Evolutionary conservation across 768 basidiomycete genomes (phyloP).

Genomic region (Saitozyma sp.): DNA sequence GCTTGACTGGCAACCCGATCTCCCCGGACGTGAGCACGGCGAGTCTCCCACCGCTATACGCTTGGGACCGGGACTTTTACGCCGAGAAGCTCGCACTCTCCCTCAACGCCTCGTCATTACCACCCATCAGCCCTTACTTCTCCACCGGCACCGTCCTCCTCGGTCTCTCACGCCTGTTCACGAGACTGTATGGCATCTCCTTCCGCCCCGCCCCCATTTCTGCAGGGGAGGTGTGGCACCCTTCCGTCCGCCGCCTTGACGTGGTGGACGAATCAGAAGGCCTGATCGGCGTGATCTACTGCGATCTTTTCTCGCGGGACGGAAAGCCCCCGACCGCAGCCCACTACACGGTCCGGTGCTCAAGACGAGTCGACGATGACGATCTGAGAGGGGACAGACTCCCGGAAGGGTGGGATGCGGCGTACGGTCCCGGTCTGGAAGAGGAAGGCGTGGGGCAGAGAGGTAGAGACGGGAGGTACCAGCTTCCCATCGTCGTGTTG

Average conservation of each 20-base stretch:
- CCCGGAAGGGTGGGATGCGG: constrained; percentile 27
- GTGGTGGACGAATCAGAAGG: constrained; percentile 88
- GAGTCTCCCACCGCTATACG: constrained; percentile 64
- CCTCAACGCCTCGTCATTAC: constrained; percentile 57
- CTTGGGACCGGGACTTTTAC: constrained; percentile 98
- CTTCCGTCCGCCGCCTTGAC: constrained; percentile 83
- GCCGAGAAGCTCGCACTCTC: constrained; percentile 54
- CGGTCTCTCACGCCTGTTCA: constrained; percentile 86
- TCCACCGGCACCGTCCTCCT: constrained; percentile 89
- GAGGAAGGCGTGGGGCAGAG: constrained; percentile 58
- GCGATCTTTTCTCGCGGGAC: constrained; percentile 79
- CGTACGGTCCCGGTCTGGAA: constrained; percentile 41
- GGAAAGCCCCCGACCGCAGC: constrained; percentile 91
- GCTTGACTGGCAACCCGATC: constrained; percentile 56
- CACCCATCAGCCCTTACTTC: constrained; percentile 62
- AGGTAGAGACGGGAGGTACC: constrained; percentile 69
- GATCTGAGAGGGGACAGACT: constrained; percentile 68
- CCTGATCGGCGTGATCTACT: constrained; percentile 89
- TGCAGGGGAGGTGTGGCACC: constrained; percentile 85
- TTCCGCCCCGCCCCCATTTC: constrained; percentile 63
- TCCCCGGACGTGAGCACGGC: constrained; percentile 8
- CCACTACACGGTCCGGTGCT: constrained; percentile 96
- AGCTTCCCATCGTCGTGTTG: constrained; percentile 87
- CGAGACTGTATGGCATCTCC: constrained; percentile 81
- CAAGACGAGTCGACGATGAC: constrained; percentile 86